Evolutionary conservation across 129 eudicot genomes (phyloP).

Genomic region (Escallonia herrerae): DNA sequence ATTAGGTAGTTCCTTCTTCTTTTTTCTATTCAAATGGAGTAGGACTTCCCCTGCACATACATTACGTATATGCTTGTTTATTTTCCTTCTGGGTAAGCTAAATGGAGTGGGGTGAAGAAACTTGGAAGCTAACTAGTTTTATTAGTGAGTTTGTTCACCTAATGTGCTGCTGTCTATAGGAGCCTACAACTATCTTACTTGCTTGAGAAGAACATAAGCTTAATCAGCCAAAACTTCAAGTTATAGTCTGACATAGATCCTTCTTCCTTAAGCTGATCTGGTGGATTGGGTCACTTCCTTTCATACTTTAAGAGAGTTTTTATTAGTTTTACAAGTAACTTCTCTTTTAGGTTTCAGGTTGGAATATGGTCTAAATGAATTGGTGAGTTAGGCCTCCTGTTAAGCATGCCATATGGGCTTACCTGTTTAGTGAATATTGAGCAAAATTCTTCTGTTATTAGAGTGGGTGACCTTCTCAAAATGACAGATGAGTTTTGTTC

Average conservation of each 20-base stretch:
- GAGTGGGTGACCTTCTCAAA: no score
- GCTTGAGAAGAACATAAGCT: neutral
- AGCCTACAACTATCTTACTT: no score
- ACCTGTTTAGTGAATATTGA: no score
- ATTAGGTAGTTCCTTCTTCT: neutral
- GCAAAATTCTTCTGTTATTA: no score
- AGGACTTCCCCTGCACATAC: neutral
- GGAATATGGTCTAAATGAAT: no score
- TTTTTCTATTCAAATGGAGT: neutral
- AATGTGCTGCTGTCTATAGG: neutral
- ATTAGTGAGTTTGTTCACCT: slow-evolving; percentile 40
- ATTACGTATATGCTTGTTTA: neutral
- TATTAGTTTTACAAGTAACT: neutral
- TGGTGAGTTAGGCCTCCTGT: no score
- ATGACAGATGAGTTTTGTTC: no score
- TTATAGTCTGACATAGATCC: slow-evolving; percentile 6
- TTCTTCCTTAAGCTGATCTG: neutral
- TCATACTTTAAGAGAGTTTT: no score
- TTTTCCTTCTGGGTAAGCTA: neutral
- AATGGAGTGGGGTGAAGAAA: slow-evolving; percentile 24
- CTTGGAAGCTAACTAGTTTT: slow-evolving; percentile 10
- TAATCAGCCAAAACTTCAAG: neutral
- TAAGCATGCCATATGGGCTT: no score
- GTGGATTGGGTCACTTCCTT: neutral
- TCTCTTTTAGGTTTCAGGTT: no score